These are phyloP conservation scores for Rhodotorula sp. DNA, from an alignment of 1,284 basidiomycete genomes.

Conservation along the genomic window DNA sequence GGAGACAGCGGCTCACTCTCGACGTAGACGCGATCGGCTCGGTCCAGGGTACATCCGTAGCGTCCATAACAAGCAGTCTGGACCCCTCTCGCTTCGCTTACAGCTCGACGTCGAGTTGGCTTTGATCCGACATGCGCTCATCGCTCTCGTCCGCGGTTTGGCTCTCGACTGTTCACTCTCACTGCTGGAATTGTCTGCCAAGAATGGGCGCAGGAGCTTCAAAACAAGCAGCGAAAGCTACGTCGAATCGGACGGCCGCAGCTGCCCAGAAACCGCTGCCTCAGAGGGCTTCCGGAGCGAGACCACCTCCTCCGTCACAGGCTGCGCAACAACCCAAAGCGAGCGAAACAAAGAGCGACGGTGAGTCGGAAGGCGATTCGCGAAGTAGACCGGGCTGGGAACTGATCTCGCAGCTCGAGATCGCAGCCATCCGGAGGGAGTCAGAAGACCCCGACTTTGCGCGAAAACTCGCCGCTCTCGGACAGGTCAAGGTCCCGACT, in stretches of 20 bases:
- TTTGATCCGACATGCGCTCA: too few species aligned
- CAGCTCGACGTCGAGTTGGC: too few species aligned
- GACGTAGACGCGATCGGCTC: constrained; percentile 32
- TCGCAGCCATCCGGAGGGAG: constrained; percentile 26
- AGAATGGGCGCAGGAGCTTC: constrained; percentile 8
- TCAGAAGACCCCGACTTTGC: constrained; percentile 28
- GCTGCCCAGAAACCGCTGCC: neutral
- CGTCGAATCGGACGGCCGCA: neutral
- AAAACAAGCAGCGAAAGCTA: neutral
- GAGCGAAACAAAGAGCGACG: constrained; percentile 31
- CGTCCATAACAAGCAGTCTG: constrained; percentile 5
- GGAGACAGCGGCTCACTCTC: constrained; percentile 14
- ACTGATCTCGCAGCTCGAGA: neutral
- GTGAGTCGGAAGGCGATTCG: neutral
- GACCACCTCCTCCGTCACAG: neutral
- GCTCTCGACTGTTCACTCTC: neutral
- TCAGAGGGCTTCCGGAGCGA: neutral
- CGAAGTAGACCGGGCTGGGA: neutral
- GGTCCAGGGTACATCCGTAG: constrained; percentile 5
- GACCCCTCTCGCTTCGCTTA: too few species aligned
- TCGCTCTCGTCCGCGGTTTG: neutral
- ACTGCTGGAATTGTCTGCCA: neutral
- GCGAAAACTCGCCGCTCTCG: constrained; percentile 23
- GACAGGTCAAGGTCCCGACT: constrained; percentile 27
- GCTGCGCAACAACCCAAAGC: constrained; percentile 12